These are phyloP conservation scores for Pythium aphanidermatum DNA, from an alignment of 352 stramenopile genomes.

Conservation along the genomic window DNA sequence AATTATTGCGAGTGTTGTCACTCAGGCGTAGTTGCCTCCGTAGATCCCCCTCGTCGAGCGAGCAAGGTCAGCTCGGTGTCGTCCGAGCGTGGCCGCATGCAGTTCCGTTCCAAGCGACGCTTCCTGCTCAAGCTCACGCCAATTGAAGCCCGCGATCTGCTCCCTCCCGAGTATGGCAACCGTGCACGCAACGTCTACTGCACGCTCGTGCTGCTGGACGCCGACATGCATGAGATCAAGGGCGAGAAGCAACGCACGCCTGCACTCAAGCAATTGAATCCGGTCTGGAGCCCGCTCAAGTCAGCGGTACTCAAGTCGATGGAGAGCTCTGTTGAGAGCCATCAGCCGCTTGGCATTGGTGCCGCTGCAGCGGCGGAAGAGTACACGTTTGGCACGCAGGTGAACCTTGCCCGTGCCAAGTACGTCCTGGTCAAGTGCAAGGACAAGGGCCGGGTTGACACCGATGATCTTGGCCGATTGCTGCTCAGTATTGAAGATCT, in stretches of 20 bases:
- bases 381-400: slow-evolving; percentile 83
- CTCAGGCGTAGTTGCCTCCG: background rate
- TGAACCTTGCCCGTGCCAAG: slow-evolving; percentile 68
- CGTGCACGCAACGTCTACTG: slow-evolving; percentile 71
- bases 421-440: slow-evolving; percentile 87
- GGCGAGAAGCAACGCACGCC: slow-evolving; percentile 85
- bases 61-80: slow-evolving; percentile 13
- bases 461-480: slow-evolving; percentile 71
- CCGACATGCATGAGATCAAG: slow-evolving; percentile 81
- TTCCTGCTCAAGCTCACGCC: slow-evolving; percentile 83
- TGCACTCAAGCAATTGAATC: slow-evolving; percentile 43
- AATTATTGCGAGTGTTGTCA: no score
- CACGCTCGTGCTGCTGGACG: slow-evolving; percentile 78
- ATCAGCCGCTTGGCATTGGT: slow-evolving; percentile 82
- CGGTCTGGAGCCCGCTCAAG: slow-evolving; percentile 83
- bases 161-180: slow-evolving; percentile 45
- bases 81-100: slow-evolving; percentile 13
- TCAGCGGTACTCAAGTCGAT: slow-evolving; percentile 70
- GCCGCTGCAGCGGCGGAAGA: slow-evolving; percentile 73
- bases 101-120: slow-evolving; percentile 65
- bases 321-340: slow-evolving; percentile 68
- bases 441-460: slow-evolving; percentile 80
- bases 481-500: slow-evolving; percentile 79
- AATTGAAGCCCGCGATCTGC: slow-evolving; percentile 70
- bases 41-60: slow-evolving; percentile 9